These are phyloP conservation scores for Chrysoporthe cubensis DNA, from an alignment of 2,329 filamentous ascomycete genomes.

Conservation along the genomic window DNA sequence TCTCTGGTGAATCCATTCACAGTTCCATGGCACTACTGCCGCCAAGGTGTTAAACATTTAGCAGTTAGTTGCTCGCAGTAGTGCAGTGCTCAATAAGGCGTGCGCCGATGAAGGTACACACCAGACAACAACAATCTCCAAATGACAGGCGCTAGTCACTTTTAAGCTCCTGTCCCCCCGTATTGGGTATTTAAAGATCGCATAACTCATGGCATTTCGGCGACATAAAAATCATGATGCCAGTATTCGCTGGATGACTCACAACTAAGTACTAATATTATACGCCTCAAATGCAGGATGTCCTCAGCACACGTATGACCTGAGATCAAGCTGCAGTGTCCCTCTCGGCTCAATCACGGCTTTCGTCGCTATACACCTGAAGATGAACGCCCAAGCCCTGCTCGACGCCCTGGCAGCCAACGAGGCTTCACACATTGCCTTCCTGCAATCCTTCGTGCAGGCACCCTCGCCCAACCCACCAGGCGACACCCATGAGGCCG, in stretches of 20 bases:
- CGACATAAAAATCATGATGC: neutral
- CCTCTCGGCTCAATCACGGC: too few species aligned
- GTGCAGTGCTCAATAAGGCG: neutral
- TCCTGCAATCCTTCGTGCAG: conserved; percentile 35
- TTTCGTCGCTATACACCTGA: neutral
- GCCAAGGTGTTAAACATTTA: neutral
- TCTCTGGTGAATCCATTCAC: neutral
- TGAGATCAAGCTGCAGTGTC: neutral
- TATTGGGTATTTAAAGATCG: neutral
- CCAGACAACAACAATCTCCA: neutral
- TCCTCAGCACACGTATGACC: neutral
- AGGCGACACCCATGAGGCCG: conserved; percentile 41
- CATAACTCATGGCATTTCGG: neutral
- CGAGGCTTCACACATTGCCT: conserved; percentile 9
- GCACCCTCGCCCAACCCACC: conserved; percentile 44
- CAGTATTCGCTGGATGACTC: conserved; percentile 6
- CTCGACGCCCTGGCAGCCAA: conserved; percentile 24
- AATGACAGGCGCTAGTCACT: neutral
- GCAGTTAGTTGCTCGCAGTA: too few species aligned
- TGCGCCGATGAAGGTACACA: neutral
- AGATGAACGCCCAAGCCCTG: conserved; percentile 29
- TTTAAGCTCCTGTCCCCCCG: neutral
- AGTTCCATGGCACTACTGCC: neutral
- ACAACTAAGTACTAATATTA: neutral
- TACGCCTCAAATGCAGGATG: neutral